These are phyloP conservation scores for Ephemerocybe angulata DNA, from an alignment of 768 basidiomycete species.

Conservation along the genomic window DNA sequence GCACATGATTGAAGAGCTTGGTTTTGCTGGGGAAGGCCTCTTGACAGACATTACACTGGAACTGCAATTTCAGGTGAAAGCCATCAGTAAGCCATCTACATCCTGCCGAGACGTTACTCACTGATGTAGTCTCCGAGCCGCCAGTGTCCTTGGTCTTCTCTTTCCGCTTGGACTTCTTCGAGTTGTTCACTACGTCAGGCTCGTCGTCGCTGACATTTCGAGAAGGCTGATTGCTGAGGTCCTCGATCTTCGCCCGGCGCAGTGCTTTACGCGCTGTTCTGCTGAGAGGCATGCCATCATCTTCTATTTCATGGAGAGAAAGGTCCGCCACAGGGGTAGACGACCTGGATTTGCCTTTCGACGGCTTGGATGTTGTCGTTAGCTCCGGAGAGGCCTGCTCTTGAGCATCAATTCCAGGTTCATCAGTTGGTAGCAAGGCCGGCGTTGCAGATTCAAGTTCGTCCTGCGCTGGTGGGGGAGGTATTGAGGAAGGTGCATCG, in stretches of 20 bases:
- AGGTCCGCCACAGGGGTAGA: too few relatives aligned
- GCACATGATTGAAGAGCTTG: conserved; percentile 72
- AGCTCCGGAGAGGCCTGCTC: too few relatives aligned
- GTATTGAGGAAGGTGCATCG: background rate
- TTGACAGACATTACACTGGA: conserved; percentile 70
- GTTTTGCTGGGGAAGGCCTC: conserved; percentile 62
- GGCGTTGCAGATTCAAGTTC: conserved; percentile 1
- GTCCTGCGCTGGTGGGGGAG: background rate
- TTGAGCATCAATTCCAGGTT: too few relatives aligned
- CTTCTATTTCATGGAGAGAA: background rate
- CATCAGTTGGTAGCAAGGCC: background rate
- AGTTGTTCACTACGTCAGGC: background rate
- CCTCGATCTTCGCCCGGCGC: conserved; percentile 9
- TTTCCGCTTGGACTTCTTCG: conserved; percentile 1
- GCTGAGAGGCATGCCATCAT: conserved; percentile 8
- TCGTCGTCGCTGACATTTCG: too few relatives aligned
- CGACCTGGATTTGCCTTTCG: conserved; percentile 1
- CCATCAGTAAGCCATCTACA: background rate
- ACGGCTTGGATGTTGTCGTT: conserved; percentile 5
- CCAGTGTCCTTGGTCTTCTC: background rate
- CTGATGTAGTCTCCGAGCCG: background rate
- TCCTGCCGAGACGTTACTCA: background rate
- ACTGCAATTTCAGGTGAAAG: conserved; percentile 15
- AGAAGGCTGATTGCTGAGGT: background rate
- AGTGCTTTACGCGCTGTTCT: conserved; percentile 10